Conservation (phyloP, 2,329 filamentous ascomycete species). For the Corniculantispora saksenae region DNA sequence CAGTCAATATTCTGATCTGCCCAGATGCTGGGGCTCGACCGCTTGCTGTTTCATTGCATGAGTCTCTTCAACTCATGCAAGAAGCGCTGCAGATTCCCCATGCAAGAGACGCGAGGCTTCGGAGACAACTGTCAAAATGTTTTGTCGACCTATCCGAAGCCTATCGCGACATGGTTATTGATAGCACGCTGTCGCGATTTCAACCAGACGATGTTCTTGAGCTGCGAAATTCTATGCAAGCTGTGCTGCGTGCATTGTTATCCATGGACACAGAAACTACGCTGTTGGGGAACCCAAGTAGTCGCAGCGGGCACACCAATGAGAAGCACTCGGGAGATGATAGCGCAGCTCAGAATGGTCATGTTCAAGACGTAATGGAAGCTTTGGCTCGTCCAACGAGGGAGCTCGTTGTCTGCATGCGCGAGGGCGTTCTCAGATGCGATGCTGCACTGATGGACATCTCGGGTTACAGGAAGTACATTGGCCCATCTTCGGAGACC, state of each 20-base stretch:
- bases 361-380: constrained; percentile 11
- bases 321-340: constrained; percentile 12
- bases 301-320: constrained; percentile 21
- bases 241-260: constrained; percentile 53
- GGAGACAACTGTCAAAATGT: constrained; percentile 48
- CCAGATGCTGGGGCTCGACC: constrained; percentile 58
- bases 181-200: constrained; percentile 57
- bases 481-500: constrained; percentile 45
- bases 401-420: constrained; percentile 49
- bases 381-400: constrained; percentile 48
- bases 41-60: constrained; percentile 49
- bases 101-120: constrained; percentile 32
- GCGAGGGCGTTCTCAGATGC: constrained; percentile 44
- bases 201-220: constrained; percentile 49
- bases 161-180: constrained; percentile 57
- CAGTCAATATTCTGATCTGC: constrained; percentile 49
- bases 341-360: constrained; percentile 6
- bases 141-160: constrained; percentile 59
- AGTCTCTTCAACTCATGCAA: constrained; percentile 49
- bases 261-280: constrained; percentile 51
- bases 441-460: constrained; percentile 57
- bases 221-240: constrained; percentile 57
- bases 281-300: constrained; percentile 40
- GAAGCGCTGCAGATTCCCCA: constrained; percentile 36
- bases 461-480: constrained; percentile 49